These are phyloP conservation scores for Asparagopsis taxiformis DNA, from an alignment of 31 red algal species.

Conservation along the genomic window DNA sequence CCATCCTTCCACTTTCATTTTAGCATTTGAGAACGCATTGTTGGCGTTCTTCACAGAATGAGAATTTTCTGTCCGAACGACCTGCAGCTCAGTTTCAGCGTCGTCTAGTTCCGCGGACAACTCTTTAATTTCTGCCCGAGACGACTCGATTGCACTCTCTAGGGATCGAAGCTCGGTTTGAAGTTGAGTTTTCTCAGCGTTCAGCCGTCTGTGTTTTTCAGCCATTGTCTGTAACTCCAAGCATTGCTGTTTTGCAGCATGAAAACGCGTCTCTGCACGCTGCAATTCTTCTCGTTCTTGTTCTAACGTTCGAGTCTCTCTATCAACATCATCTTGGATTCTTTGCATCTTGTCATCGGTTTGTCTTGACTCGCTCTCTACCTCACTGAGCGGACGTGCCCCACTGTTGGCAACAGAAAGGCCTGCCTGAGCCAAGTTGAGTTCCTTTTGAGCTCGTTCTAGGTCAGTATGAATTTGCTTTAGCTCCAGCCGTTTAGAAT, in stretches of 20 bases:
- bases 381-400: conserved; percentile 27
- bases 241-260: conserved; percentile 14
- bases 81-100: conserved; percentile 23
- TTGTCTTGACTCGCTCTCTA: conserved; percentile 31
- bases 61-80: conserved; percentile 26
- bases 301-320: conserved; percentile 24
- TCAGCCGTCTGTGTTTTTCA: conserved; percentile 49
- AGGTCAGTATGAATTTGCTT: conserved; percentile 31
- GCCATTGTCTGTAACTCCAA: conserved; percentile 27
- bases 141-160: conserved; percentile 14
- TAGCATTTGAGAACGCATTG: conserved; percentile 18
- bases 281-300: conserved; percentile 46
- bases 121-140: neutral
- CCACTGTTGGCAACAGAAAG: conserved; percentile 7
- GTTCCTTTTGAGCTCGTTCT: conserved; percentile 26
- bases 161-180: neutral
- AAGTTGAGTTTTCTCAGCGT: conserved; percentile 36
- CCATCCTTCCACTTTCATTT: conserved; percentile 32
- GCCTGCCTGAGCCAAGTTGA: neutral
- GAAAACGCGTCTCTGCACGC: conserved; percentile 42
- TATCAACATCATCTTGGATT: conserved; percentile 30
- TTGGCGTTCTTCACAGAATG: conserved; percentile 18
- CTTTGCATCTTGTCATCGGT: conserved; percentile 34
- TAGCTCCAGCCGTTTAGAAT: conserved; percentile 27
- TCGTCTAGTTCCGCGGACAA: conserved; percentile 15